phyloP scores from a whole-genome alignment of 306 rosid species.

The Senna tora region DNA sequence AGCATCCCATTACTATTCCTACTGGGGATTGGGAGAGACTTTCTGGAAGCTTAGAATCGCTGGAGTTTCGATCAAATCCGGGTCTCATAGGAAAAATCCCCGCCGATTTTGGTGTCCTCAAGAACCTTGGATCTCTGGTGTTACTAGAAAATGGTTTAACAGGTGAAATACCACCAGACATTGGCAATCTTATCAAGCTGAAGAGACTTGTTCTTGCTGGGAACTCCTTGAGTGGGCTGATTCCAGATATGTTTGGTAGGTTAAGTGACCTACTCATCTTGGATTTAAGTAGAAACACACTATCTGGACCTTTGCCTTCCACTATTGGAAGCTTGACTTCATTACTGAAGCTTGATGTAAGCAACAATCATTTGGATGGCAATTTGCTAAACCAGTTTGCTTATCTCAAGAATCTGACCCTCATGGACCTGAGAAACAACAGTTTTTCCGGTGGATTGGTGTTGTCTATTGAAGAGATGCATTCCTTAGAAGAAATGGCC shows the following conservation, averaged over 20 bases:
- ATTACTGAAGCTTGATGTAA: constrained; percentile 76
- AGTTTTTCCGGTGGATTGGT: constrained; percentile 71
- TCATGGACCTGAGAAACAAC: constrained; percentile 83
- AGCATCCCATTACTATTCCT: constrained; percentile 56
- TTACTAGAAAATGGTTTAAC: constrained; percentile 63
- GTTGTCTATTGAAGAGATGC: constrained; percentile 60
- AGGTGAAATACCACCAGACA: constrained; percentile 60
- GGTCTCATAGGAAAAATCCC: constrained; percentile 76
- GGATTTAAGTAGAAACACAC: constrained; percentile 74
- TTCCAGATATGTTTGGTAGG: constrained; percentile 59
- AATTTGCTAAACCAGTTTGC: constrained; percentile 49
- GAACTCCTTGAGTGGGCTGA: constrained; percentile 58
- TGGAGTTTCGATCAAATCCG: constrained; percentile 77
- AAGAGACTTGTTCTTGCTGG: constrained; percentile 70
- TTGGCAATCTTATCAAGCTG: constrained; percentile 64
- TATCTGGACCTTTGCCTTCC: constrained; percentile 67
- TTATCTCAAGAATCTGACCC: constrained; percentile 62
- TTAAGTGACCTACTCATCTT: constrained; percentile 62
- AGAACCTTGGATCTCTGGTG: constrained; percentile 75
- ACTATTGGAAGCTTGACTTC: constrained; percentile 64
- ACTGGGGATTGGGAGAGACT: constrained; percentile 66
- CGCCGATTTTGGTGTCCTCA: constrained; percentile 51
- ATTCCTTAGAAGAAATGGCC: constrained; percentile 66
- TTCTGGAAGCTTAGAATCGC: constrained; percentile 62
- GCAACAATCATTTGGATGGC: constrained; percentile 71